Evolutionary conservation across 495 filamentous ascomycete genomes (phyloP).

Genomic region (Monascus purpureus): DNA sequence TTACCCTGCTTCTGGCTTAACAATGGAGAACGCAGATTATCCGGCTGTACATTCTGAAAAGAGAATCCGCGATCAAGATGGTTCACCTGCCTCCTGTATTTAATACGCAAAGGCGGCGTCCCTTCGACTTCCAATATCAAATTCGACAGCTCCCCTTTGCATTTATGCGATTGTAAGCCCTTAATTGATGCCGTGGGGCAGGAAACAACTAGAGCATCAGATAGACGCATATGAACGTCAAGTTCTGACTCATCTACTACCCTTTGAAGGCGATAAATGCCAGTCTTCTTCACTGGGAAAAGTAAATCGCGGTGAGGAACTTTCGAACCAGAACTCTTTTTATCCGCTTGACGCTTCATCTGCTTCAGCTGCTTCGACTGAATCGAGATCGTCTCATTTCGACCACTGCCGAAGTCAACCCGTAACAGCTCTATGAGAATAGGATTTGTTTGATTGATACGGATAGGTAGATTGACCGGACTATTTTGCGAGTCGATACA

Average conservation of each 20-base stretch:
- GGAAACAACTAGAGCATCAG: conserved; percentile 64
- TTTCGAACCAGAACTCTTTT: conserved; percentile 32
- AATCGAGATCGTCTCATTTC: conserved; percentile 65
- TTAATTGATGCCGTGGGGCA: conserved; percentile 70
- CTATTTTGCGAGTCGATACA: conserved; percentile 55
- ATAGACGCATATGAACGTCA: conserved; percentile 63
- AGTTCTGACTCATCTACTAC: conserved; percentile 88
- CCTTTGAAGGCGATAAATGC: conserved; percentile 68
- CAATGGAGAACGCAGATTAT: conserved; percentile 68
- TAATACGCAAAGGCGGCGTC: conserved; percentile 81
- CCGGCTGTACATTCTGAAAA: conserved; percentile 83
- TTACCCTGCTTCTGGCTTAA: conserved; percentile 38
- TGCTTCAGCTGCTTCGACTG: conserved; percentile 53
- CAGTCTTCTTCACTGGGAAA: conserved; percentile 62
- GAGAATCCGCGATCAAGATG: conserved; percentile 58
- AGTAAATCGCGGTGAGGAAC: conserved; percentile 42
- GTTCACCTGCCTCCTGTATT: conserved; percentile 77
- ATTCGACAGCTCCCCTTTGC: conserved; percentile 76
- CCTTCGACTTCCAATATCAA: conserved; percentile 70
- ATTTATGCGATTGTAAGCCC: conserved; percentile 48
- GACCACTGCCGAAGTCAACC: conserved; percentile 64
- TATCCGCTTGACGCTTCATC: conserved; percentile 46
- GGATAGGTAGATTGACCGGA: conserved; percentile 61
- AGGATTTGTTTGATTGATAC: conserved; percentile 83
- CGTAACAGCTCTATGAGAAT: conserved; percentile 73